Evolutionary conservation across 176 grass and related monocot genomes (phyloP).

Genomic region (Thalia dealbata): DNA sequence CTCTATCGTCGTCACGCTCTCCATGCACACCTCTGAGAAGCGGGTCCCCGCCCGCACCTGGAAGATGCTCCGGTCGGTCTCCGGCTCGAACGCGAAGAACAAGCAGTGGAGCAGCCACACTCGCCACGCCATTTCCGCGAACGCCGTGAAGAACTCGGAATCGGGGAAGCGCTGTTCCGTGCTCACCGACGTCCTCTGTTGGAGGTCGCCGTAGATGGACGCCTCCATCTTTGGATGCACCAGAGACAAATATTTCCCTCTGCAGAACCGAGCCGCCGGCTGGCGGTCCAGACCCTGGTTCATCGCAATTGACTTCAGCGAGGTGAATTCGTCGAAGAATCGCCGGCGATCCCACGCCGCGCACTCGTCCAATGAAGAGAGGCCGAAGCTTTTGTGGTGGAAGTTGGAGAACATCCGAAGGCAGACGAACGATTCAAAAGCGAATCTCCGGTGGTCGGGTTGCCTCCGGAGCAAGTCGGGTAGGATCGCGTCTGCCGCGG

Average conservation of each 20-base stretch:
- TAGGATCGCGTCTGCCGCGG: slow-evolving; percentile 47
- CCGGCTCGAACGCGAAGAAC: slow-evolving; percentile 43
- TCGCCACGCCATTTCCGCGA: slow-evolving; percentile 61
- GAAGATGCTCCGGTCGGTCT: neutral
- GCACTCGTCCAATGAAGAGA: slow-evolving; percentile 49
- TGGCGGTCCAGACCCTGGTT: slow-evolving; percentile 9
- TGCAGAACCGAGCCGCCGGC: slow-evolving; percentile 20
- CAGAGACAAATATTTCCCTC: slow-evolving; percentile 43
- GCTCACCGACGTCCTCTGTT: slow-evolving; percentile 19
- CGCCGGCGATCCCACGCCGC: slow-evolving; percentile 42
- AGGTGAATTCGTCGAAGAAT: slow-evolving; percentile 88
- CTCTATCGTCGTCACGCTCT: neutral
- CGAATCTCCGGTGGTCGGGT: slow-evolving; percentile 26
- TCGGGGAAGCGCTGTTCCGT: slow-evolving; percentile 10
- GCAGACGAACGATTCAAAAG: slow-evolving; percentile 72
- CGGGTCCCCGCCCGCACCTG: neutral
- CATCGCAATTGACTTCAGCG: slow-evolving; percentile 41
- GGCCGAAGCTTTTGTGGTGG: slow-evolving; percentile 60
- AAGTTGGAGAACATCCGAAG: slow-evolving; percentile 92
- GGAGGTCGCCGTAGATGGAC: slow-evolving; percentile 28
- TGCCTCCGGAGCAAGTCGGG: slow-evolving; percentile 31
- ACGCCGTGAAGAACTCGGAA: slow-evolving; percentile 33
- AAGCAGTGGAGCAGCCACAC: slow-evolving; percentile 81
- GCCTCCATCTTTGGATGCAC: slow-evolving; percentile 64
- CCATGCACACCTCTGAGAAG: slow-evolving; percentile 5